A percentile compares a stretch with the other conserved stretches of the same genome.
phyloP scores from a whole-genome alignment of 345 rosid species.

The Salix koriyanagi region DNA sequence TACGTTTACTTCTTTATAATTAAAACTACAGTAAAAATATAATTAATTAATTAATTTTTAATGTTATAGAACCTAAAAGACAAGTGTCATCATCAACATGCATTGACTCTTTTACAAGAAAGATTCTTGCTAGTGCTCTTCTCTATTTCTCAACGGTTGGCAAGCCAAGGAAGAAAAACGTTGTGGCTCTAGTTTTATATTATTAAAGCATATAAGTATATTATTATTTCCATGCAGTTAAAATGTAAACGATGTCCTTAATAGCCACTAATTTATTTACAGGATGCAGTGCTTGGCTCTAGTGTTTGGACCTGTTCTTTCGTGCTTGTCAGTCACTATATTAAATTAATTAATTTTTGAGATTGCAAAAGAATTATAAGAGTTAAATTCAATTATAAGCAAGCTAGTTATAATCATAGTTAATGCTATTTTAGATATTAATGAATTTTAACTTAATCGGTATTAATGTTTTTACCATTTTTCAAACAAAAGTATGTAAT shows the following conservation, averaged over 20 bases:
- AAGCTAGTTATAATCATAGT: background rate
- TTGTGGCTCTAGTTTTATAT: background rate
- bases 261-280: background rate
- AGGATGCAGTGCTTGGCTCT: background rate
- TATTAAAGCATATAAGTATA: background rate
- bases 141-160: constrained; percentile 42
- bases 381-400: background rate
- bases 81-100: constrained; percentile 25
- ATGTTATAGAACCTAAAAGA: background rate
- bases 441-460: too few species aligned
- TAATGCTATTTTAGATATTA: too few species aligned
- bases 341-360: background rate
- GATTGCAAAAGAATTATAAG: background rate
- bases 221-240: background rate
- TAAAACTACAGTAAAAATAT: background rate
- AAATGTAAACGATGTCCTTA: background rate
- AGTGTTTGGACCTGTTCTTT: background rate
- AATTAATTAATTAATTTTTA: constrained; percentile 9
- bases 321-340: background rate
- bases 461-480: too few species aligned
- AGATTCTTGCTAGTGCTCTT: constrained; percentile 7
- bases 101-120: constrained; percentile 29
- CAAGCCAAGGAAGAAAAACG: constrained; percentile 33
- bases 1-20: background rate
- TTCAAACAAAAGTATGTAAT: too few species aligned